These are phyloP conservation scores for Moniliophthora roreri DNA, from an alignment of 1,284 basidiomycete genomes.

Conservation along the genomic window DNA sequence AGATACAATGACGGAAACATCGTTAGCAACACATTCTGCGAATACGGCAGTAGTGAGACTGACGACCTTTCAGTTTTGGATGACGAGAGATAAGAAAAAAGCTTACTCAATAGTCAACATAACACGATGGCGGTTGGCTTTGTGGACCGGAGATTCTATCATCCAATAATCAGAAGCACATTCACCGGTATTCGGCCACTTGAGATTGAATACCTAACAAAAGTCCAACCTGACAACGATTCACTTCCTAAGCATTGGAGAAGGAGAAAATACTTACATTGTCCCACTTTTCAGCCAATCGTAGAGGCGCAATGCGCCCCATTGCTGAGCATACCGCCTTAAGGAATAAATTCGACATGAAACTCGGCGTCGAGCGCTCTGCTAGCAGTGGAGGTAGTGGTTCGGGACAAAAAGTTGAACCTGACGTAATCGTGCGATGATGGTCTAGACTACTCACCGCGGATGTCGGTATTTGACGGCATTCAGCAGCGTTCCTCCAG, in stretches of 20 bases:
- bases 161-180: constrained; percentile 4
- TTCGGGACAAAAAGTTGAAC: not conserved
- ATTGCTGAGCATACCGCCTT: constrained; percentile 60
- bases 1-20: constrained; percentile 71
- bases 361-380: constrained; percentile 9
- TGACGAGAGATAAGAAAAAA: constrained; percentile 12
- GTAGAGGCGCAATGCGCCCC: constrained; percentile 83
- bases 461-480: too few relatives aligned
- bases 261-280: constrained; percentile 58
- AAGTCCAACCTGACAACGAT: constrained; percentile 67
- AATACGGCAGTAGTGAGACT: constrained; percentile 81
- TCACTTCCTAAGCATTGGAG: constrained; percentile 13
- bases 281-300: constrained; percentile 87
- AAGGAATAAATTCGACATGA: constrained; percentile 27
- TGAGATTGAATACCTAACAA: constrained; percentile 59
- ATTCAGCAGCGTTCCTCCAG: too few relatives aligned
- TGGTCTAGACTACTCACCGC: too few relatives aligned
- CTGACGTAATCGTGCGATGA: too few relatives aligned
- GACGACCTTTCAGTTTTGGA: not conserved
- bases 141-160: constrained; percentile 72
- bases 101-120: constrained; percentile 86
- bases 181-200: constrained; percentile 4
- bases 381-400: not conserved
- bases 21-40: constrained; percentile 68
- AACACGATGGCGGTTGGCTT: constrained; percentile 57